Percentiles rank a stretch among this genome's conserved stretches.
phyloP scores from a whole-genome alignment of 2,329 filamentous ascomycete species.

The Alternaria arborescens region DNA sequence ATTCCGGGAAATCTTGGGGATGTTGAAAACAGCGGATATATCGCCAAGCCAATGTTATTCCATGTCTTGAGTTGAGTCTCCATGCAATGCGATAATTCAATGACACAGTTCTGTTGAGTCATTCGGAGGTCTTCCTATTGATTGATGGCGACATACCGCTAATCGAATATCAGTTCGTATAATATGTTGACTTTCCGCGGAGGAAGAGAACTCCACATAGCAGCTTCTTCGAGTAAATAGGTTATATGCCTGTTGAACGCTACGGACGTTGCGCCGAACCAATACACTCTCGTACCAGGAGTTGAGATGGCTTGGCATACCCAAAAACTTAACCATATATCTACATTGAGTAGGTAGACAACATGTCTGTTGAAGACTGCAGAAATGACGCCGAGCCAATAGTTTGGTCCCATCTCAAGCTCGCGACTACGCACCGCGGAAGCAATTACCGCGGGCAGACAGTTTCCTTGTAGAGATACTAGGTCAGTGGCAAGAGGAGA shows the following conservation, averaged over 20 bases:
- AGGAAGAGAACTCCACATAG: neutral
- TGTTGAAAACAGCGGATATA: neutral
- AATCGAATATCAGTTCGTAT: neutral
- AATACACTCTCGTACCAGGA: neutral
- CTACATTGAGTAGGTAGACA: neutral
- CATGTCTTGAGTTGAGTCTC: neutral
- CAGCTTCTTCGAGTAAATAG: neutral
- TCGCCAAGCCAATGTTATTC: slow-evolving; percentile 1
- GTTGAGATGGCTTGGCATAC: neutral
- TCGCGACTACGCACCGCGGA: neutral
- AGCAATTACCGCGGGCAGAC: neutral
- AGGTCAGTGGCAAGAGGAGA: neutral
- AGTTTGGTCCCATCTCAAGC: neutral
- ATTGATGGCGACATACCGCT: neutral
- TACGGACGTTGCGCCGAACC: neutral
- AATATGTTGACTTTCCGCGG: neutral
- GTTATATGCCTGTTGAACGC: neutral
- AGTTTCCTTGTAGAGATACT: neutral
- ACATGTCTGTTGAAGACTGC: neutral
- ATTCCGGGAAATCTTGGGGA: neutral
- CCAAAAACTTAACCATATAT: neutral
- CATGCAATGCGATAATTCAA: neutral
- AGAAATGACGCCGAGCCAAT: neutral
- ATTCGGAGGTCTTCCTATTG: neutral
- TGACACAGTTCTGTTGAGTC: neutral